Evolutionary conservation across 345 rosid species (phyloP).

Genomic region (Kandelia obovata): DNA sequence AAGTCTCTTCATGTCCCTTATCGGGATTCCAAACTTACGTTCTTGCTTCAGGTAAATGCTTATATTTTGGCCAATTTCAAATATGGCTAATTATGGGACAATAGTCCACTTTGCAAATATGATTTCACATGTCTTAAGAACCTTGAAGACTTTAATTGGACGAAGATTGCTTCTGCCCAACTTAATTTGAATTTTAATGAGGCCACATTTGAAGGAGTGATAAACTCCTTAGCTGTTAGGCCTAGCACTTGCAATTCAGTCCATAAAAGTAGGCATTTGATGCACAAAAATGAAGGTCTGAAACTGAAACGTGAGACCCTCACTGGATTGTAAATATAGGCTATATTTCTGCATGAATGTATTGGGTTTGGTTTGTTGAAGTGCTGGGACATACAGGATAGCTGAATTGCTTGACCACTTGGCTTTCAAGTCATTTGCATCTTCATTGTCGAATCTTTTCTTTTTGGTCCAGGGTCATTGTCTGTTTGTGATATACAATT

Average conservation of each 20-base stretch:
- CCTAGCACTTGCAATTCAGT: not conserved
- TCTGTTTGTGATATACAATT: not conserved
- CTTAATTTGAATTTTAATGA: not conserved
- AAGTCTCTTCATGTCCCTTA: slow-evolving; percentile 96
- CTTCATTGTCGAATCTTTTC: not conserved
- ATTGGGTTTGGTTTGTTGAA: not conserved
- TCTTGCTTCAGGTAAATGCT: slow-evolving; percentile 81
- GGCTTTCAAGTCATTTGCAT: not conserved
- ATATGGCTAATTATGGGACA: not conserved
- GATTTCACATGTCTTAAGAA: too few relatives aligned
- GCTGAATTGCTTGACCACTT: too few relatives aligned
- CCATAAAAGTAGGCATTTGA: not conserved
- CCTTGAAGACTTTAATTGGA: too few relatives aligned
- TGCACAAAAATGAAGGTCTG: not conserved
- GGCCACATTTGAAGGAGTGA: not conserved
- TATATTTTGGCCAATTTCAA: not conserved
- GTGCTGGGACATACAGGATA: not conserved
- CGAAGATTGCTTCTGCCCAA: not conserved
- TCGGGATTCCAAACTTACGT: slow-evolving; percentile 96
- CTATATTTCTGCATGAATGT: not conserved
- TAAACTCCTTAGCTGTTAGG: not conserved
- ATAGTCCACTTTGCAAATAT: not conserved
- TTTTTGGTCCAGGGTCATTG: too few relatives aligned
- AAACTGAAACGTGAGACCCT: not conserved
- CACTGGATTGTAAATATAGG: not conserved